Base-by-base conservation (phyloP, 164 flowering plant genomes). In the Piper longum region DNA sequence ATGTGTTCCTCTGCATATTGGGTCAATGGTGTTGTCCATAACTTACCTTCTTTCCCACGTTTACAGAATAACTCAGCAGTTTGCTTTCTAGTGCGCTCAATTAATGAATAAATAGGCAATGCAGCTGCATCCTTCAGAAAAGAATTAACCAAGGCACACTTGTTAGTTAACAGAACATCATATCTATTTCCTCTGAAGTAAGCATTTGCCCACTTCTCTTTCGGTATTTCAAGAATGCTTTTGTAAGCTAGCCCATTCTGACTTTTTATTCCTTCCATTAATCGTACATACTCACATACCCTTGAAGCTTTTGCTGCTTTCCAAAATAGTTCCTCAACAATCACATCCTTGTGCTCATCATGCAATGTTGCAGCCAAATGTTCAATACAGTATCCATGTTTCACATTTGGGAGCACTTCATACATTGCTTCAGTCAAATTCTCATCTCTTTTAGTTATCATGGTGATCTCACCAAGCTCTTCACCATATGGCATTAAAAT, bases 61-160 rank as follows among this genome's bases (percentile, higher is more conserved):
- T 71, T 62, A 64, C 84, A 76, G 42, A 87, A 72, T 43, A 81
- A 71, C 65, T 87, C 89, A 85, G 82, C 85, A 72, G 84, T 77
- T 74, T 84, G 82, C 43, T 82, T 84, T 14, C 90, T 77, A 61
- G 87, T 62, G 5, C 67, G 77, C 69, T 85, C 91, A 59, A 87
- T 74, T 76, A 89, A 70, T 75, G 87, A 88, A 17, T 82, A 82
- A 62, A 89, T 85, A 14, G 95, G 93, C 66, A 84, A 67, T 66
- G 85, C 67, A 84, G 89, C 9, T 88, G 83, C 43, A 70, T 85
- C 91, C 97, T 57, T 57, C 41, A 57, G 26, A 57, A 57, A 87
- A 41, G 79, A 74, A 67, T 83, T 82, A 63, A 83, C 84, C 13
- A 69, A 66, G 68, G 83, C 86, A 12, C 85, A 86, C 61, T 85